Percentiles rank a stretch among this genome's conserved stretches.
phyloP scores from a whole-genome alignment of 2,329 filamentous ascomycete species.

The Bertia moriformis region DNA sequence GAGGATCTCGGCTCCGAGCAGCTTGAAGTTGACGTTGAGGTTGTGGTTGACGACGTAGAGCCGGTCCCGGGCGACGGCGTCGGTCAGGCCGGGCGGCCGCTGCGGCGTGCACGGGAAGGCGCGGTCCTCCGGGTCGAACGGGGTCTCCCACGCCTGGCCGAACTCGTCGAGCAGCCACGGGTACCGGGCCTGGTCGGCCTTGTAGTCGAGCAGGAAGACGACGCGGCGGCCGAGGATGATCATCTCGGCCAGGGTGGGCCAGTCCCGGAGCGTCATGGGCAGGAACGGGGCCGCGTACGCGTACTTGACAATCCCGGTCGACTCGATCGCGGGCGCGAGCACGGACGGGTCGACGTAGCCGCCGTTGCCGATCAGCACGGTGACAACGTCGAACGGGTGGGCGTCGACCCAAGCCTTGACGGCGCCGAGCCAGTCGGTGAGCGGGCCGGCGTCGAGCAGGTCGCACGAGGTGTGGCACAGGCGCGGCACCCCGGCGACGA shows the following conservation, averaged over 20 bases:
- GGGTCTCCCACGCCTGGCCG: constrained; percentile 78
- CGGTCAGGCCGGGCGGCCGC: constrained; percentile 53
- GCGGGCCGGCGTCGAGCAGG: constrained; percentile 66
- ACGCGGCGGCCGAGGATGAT: constrained; percentile 58
- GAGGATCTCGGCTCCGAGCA: constrained; percentile 48
- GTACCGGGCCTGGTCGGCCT: constrained; percentile 63
- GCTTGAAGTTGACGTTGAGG: constrained; percentile 61
- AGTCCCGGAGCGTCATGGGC: constrained; percentile 60
- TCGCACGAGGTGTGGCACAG: constrained; percentile 80
- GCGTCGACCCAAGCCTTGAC: constrained; percentile 59
- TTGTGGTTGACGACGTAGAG: constrained; percentile 87
- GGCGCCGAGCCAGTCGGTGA: constrained; percentile 55
- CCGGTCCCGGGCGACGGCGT: constrained; percentile 31
- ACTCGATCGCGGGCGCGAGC: constrained; percentile 55
- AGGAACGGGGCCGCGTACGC: constrained; percentile 58
- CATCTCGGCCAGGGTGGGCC: constrained; percentile 70
- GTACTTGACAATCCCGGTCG: constrained; percentile 58
- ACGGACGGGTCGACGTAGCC: constrained; percentile 51
- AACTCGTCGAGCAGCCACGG: constrained; percentile 85
- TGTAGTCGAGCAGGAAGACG: constrained; percentile 73
- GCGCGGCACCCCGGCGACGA: constrained; percentile 35
- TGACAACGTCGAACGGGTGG: constrained; percentile 78
- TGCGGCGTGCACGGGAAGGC: constrained; percentile 66
- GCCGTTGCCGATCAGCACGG: constrained; percentile 72
- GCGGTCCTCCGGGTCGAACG: constrained; percentile 55